phyloP scores from a whole-genome alignment of 23 red algal species.

The Gracilariopsis chorda region DNA sequence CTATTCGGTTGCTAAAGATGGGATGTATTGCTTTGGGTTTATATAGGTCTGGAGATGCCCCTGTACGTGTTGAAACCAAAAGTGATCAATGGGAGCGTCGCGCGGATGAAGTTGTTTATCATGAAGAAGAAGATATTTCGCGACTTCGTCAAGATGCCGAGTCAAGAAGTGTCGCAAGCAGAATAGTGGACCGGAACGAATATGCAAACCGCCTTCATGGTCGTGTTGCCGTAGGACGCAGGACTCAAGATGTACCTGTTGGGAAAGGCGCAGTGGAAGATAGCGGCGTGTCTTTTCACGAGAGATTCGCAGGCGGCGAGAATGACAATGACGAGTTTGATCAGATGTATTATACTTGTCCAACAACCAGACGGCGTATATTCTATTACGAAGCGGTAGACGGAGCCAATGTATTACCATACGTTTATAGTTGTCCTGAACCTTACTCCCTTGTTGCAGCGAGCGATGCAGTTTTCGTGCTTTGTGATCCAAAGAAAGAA shows the following conservation, averaged over 20 bases:
- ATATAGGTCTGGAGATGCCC: conserved; percentile 51
- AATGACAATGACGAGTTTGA: conserved; percentile 39
- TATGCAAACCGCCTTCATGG: conserved; percentile 20
- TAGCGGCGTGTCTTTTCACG: not conserved
- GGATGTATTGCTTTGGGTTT: conserved; percentile 44
- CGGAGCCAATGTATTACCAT: conserved; percentile 74
- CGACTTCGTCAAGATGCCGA: conserved; percentile 21
- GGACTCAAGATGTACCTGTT: not conserved
- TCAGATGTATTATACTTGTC: conserved; percentile 58
- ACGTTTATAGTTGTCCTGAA: conserved; percentile 79
- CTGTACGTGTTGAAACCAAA: conserved; percentile 41
- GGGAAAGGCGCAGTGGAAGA: not conserved
- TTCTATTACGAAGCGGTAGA: conserved; percentile 38
- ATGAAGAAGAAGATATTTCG: conserved; percentile 39
- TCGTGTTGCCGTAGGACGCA: conserved; percentile 12
- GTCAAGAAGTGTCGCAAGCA: conserved; percentile 14
- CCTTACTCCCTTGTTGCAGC: conserved; percentile 49
- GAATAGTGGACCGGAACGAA: not conserved
- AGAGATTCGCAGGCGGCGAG: not conserved
- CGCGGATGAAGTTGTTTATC: conserved; percentile 21
- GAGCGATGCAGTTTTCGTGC: conserved; percentile 76
- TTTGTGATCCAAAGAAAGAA: conserved; percentile 46
- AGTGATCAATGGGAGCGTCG: conserved; percentile 47
- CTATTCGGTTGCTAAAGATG: conserved; percentile 1
- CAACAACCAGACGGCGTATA: conserved; percentile 60